Conservation (phyloP, 1,284 basidiomycete species). For the Cystobasidium pallidum region DNA sequence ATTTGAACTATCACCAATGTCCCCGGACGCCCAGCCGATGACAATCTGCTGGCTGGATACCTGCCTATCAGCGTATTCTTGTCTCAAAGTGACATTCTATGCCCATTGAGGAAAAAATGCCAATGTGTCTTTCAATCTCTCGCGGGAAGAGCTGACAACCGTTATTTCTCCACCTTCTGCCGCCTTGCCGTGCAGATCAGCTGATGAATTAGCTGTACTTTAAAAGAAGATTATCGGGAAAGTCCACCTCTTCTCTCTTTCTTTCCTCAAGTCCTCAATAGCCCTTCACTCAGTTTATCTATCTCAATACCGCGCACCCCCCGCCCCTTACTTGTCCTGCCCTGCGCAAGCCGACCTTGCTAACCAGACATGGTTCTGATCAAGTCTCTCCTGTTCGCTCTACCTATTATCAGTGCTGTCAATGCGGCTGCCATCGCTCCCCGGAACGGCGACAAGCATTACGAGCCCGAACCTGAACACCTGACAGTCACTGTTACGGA, state of each 20-base stretch:
- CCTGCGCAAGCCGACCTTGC: neutral
- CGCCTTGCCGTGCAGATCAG: neutral
- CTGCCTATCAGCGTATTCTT: too few relatives aligned
- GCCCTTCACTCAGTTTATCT: neutral
- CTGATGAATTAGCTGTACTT: neutral
- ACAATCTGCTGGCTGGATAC: too few relatives aligned
- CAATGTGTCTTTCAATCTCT: neutral
- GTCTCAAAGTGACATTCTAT: neutral
- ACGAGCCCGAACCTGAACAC: slow-evolving; percentile 6
- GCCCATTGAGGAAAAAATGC: slow-evolving; percentile 5
- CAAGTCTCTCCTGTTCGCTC: slow-evolving; percentile 23
- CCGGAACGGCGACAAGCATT: neutral
- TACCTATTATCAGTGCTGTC: neutral
- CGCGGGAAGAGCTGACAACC: neutral
- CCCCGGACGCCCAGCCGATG: neutral
- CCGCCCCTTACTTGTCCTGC: slow-evolving; percentile 1
- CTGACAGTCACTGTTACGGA: neutral
- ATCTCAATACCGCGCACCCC: neutral
- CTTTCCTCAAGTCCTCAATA: neutral
- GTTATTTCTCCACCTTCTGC: neutral
- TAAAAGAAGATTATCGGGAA: neutral
- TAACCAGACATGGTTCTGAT: slow-evolving; percentile 9
- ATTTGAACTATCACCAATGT: neutral
- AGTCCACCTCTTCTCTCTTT: slow-evolving; percentile 1
- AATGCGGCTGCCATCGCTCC: slow-evolving; percentile 18